Conservation (phyloP, 352 stramenopile genomes). For the Pythium oligandrum region DNA sequence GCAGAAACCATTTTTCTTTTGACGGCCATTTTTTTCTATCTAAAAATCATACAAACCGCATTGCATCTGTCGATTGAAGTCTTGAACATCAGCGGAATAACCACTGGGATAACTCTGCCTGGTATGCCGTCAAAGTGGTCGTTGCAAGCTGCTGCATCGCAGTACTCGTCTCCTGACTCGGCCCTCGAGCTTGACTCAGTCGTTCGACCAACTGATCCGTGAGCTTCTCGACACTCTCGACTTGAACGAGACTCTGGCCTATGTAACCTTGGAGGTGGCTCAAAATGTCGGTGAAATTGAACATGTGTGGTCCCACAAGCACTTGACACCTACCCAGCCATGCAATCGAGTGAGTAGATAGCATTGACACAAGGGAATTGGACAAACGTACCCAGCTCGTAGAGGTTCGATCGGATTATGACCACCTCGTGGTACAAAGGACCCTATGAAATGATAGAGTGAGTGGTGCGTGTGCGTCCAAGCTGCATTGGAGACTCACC, state of each 20-base stretch:
- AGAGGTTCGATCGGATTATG: constrained; percentile 78
- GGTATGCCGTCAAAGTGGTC: not conserved
- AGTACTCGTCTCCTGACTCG: not conserved
- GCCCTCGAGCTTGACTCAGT: not conserved
- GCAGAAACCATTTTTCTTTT: not conserved
- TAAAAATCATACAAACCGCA: too few species aligned
- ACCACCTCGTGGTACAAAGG: constrained; percentile 52
- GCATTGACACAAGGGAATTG: not conserved
- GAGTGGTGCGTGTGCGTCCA: too few species aligned
- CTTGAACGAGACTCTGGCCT: not conserved
- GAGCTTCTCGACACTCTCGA: not conserved
- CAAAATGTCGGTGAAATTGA: constrained; percentile 65
- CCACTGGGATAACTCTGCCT: not conserved
- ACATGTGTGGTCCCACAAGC: constrained; percentile 57
- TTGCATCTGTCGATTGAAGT: too few species aligned
- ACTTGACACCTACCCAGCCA: constrained; percentile 43
- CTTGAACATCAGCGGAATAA: not conserved
- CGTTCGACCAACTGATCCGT: not conserved
- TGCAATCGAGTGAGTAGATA: not conserved
- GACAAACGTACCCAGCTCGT: constrained; percentile 34
- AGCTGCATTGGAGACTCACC: constrained; percentile 18
- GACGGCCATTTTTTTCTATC: not conserved
- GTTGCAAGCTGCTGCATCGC: not conserved
- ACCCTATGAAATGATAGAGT: constrained; percentile 20
- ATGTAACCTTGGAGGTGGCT: constrained; percentile 3